Conservation (phyloP, 306 rosid genomes). For the Medicago ruthenica region DNA sequence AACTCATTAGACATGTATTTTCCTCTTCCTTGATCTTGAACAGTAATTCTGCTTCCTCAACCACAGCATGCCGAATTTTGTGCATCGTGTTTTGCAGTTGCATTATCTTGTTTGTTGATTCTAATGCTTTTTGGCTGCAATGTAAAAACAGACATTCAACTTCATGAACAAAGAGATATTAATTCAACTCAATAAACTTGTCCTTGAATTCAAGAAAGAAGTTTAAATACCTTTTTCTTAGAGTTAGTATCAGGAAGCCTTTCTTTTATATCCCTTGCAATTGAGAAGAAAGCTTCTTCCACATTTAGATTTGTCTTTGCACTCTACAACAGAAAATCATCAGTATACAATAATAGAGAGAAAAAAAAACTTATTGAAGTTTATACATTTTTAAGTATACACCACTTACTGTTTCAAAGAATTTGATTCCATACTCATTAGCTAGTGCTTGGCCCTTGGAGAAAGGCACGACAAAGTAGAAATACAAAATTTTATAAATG, state of each 20-base stretch:
- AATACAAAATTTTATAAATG: slow-evolving; percentile 1
- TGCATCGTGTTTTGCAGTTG: slow-evolving; percentile 56
- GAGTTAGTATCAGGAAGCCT: slow-evolving; percentile 87
- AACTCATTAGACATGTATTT: slow-evolving; percentile 54
- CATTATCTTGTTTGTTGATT: slow-evolving; percentile 74
- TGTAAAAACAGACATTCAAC: slow-evolving; percentile 18
- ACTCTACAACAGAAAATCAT: no score
- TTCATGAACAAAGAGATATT: slow-evolving; percentile 1
- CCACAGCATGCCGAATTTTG: slow-evolving; percentile 84
- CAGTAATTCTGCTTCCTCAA: slow-evolving; percentile 46
- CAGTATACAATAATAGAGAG: no score
- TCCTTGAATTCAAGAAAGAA: slow-evolving; percentile 15
- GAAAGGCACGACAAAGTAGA: slow-evolving; percentile 73
- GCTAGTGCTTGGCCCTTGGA: slow-evolving; percentile 98
- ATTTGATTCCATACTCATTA: slow-evolving; percentile 91
- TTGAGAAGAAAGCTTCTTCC: slow-evolving; percentile 94
- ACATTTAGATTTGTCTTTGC: no score
- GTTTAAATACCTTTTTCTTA: slow-evolving; percentile 65
- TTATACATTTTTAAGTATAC: no score
- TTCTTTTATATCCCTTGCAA: slow-evolving; percentile 85
- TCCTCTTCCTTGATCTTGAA: slow-evolving; percentile 39
- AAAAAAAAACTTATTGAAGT: no score
- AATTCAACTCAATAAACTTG: not conserved
- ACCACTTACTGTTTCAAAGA: no score
- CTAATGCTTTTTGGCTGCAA: slow-evolving; percentile 73